These are phyloP conservation scores for Coix lacrymajobi DNA, from an alignment of 176 grass and related monocot species.

Conservation along the genomic window DNA sequence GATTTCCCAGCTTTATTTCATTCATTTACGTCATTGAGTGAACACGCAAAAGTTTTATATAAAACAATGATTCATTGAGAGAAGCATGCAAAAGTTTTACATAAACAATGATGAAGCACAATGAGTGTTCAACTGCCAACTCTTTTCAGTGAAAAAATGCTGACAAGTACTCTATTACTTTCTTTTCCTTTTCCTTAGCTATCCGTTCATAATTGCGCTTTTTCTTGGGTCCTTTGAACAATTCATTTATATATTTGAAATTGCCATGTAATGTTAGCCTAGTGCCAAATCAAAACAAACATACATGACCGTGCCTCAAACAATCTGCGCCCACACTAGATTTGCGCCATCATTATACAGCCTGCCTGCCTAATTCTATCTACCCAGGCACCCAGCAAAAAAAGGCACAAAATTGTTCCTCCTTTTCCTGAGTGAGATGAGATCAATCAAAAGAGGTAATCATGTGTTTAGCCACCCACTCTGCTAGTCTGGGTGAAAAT, in stretches of 20 bases:
- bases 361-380: background rate
- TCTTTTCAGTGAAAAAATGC: background rate
- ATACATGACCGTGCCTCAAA: background rate
- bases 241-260: background rate
- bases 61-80: background rate
- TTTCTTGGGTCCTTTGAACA: too few relatives aligned
- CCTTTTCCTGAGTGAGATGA: background rate
- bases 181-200: background rate
- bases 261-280: background rate
- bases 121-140: background rate
- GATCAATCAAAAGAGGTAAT: constrained; percentile 22
- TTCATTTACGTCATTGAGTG: background rate
- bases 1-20: background rate
- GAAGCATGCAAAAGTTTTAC: background rate
- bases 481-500: background rate
- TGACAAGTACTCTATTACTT: background rate
- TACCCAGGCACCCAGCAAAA: background rate
- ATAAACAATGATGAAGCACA: background rate
- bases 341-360: background rate
- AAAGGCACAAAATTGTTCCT: background rate
- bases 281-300: background rate
- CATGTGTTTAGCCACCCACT: background rate
- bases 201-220: background rate
- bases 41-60: background rate
- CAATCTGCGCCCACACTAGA: background rate